phyloP scores from a whole-genome alignment of 352 stramenopile species.

The Phytophthora quininea region DNA sequence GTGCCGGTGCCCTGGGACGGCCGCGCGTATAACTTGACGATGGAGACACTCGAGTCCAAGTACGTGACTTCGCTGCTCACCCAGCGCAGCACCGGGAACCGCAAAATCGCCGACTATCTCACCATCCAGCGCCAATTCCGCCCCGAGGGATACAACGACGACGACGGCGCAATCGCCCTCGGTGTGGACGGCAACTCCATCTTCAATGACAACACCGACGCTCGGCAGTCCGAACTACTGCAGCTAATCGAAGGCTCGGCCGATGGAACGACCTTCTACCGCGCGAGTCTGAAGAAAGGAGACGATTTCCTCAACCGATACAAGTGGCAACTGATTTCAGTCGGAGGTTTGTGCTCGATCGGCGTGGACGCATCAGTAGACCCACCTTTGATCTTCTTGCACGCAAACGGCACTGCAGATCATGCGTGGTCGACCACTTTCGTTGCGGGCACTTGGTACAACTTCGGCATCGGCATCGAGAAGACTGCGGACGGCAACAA shows the following conservation, averaged over 20 bases:
- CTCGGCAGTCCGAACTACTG: conserved; percentile 57
- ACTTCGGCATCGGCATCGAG: conserved; percentile 53
- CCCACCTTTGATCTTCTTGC: conserved; percentile 51
- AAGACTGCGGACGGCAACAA: conserved; percentile 28
- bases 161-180: conserved; percentile 55
- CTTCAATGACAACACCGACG: conserved; percentile 44
- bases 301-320: conserved; percentile 48
- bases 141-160: conserved; percentile 47
- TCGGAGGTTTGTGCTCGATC: conserved; percentile 52
- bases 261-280: conserved; percentile 51
- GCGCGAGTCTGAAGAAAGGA: conserved; percentile 51
- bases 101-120: conserved; percentile 47
- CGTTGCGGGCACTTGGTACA: conserved; percentile 56
- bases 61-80: conserved; percentile 53
- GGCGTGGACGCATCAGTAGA: conserved; percentile 47
- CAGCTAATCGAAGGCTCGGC: conserved; percentile 40
- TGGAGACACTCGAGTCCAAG: conserved; percentile 49
- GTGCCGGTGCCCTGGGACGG: conserved; percentile 41
- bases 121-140: conserved; percentile 38
- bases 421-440: conserved; percentile 51
- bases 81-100: conserved; percentile 36
- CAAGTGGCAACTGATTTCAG: conserved; percentile 55
- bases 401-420: conserved; percentile 36
- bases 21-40: conserved; percentile 45
- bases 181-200: conserved; percentile 55